Base-by-base conservation (phyloP, 805 yeast species). In the Maudiozyma barnettii region DNA sequence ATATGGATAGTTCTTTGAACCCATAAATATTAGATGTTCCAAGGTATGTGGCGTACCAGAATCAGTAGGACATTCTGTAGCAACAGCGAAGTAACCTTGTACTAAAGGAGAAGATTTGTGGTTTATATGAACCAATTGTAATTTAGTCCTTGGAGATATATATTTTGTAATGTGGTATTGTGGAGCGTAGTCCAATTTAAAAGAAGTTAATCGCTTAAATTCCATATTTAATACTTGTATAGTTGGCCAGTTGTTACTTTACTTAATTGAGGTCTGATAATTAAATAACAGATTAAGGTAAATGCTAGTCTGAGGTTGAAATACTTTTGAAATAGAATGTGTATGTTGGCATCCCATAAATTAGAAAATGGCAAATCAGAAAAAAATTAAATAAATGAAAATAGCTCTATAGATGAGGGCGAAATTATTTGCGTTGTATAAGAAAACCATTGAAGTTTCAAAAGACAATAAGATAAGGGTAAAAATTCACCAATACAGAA, bases 21-120 rank as follows among this genome's bases (percentile, higher is more conserved):
- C 99, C 95, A 89, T 86, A 64, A 93, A 93, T 35, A 91, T 75
- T 64, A 93, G 71, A 67, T 93, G 99, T 67, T 93, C 99, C 45
- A 93, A 67, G 1, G 99, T 93, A 59, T 93, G 99, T 1, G 99
- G 99, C 52, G 86, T 79, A 7, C 99, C 99, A 21, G 89, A 78
- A 62, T 90, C 93, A 59, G 88, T 81, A 20, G 74, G 70, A 45
- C 87, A 86, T 63, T 93, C 98, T 1, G 98, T 89, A 16, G 95
- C 96, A 3, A 93, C 95, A 1, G 96, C 95, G 65, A 93, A 88
- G 60, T 84, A 84, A n/a, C 98, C 99, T 58, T 82, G 81, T 2
- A 93, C 89, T 30, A 88, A 74, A 2, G 98, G 97, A 2, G 95
- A 81, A 23, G 88, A 82, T 58, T 84, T 85, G 48, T 65, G 66